Conservation (phyloP, 108 stramenopile genomes). For the Chaetoceros muelleri region DNA sequence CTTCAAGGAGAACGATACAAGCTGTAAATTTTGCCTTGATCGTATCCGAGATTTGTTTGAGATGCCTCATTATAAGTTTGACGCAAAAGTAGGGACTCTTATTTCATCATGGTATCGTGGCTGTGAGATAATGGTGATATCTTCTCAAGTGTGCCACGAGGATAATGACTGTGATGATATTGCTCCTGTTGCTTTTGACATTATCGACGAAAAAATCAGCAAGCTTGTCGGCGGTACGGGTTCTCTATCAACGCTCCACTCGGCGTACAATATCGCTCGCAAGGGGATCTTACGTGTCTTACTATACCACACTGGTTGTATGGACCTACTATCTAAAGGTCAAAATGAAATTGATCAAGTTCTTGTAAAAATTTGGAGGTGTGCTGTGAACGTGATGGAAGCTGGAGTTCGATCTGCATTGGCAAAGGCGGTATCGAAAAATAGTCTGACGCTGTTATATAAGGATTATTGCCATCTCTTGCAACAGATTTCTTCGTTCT, state of each 20-base stretch:
- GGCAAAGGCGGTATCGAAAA: background rate
- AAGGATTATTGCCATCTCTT: conserved; percentile 9
- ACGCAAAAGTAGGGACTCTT: too few species aligned
- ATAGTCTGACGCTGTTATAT: conserved; percentile 7
- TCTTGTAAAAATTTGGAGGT: conserved; percentile 23
- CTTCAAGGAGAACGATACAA: too few species aligned
- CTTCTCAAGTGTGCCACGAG: too few species aligned
- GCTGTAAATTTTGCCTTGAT: too few species aligned
- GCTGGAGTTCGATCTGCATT: conserved; percentile 41
- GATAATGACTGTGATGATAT: too few species aligned
- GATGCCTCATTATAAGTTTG: too few species aligned
- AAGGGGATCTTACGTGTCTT: conserved; percentile 29
- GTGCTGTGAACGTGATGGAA: conserved; percentile 50
- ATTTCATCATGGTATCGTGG: too few species aligned
- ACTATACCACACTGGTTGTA: conserved; percentile 31
- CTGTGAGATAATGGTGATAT: too few species aligned
- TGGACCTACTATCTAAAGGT: background rate
- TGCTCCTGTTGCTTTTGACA: conserved; percentile 11
- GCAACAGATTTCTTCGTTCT: conserved; percentile 11
- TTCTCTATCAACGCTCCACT: conserved; percentile 47
- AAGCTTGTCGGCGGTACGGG: conserved; percentile 18
- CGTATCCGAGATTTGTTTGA: too few species aligned
- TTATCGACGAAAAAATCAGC: background rate
- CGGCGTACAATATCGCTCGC: conserved; percentile 29
- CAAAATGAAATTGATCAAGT: conserved; percentile 4